Evolutionary conservation across 2,329 filamentous ascomycete species (phyloP).

Genomic region (Truncatella angustata): DNA sequence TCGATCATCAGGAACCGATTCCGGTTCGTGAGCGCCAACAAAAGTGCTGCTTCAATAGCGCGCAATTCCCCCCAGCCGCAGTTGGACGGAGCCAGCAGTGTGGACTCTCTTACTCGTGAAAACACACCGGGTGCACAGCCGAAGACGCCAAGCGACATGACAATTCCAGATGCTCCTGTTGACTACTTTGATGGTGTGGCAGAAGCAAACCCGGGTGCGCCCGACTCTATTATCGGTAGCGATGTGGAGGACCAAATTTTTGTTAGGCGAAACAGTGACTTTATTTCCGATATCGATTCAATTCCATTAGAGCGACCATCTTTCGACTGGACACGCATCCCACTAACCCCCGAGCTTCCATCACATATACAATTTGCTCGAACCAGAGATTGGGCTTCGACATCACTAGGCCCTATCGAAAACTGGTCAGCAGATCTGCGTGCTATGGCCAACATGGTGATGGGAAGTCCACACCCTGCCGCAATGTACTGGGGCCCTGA

Average conservation of each 20-base stretch:
- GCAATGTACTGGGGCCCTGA: constrained; percentile 80
- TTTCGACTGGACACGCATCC: constrained; percentile 81
- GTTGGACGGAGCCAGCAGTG: constrained; percentile 33
- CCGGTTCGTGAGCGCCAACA: constrained; percentile 63
- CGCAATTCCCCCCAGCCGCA: constrained; percentile 37
- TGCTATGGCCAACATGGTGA: constrained; percentile 77
- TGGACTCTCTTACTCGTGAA: constrained; percentile 34
- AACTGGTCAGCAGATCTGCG: constrained; percentile 70
- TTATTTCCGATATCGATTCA: constrained; percentile 19
- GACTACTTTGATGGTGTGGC: constrained; percentile 29
- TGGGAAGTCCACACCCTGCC: constrained; percentile 73
- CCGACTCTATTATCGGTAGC: constrained; percentile 15
- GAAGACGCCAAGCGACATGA: constrained; percentile 32
- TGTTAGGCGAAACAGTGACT: constrained; percentile 17
- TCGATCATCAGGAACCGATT: constrained; percentile 68
- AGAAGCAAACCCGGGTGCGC: constrained; percentile 18
- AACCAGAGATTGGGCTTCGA: constrained; percentile 70
- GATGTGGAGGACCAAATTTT: constrained; percentile 20
- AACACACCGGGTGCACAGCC: constrained; percentile 33
- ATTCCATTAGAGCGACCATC: constrained; percentile 42
- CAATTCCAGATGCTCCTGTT: constrained; percentile 22
- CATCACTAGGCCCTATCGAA: constrained; percentile 72
- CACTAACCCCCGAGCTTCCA: constrained; percentile 61
- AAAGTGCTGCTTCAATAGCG: constrained; percentile 34
- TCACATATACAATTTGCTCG: constrained; percentile 72